Base-by-base conservation (phyloP, 768 basidiomycete species). In the Hypholoma fasciculare region DNA sequence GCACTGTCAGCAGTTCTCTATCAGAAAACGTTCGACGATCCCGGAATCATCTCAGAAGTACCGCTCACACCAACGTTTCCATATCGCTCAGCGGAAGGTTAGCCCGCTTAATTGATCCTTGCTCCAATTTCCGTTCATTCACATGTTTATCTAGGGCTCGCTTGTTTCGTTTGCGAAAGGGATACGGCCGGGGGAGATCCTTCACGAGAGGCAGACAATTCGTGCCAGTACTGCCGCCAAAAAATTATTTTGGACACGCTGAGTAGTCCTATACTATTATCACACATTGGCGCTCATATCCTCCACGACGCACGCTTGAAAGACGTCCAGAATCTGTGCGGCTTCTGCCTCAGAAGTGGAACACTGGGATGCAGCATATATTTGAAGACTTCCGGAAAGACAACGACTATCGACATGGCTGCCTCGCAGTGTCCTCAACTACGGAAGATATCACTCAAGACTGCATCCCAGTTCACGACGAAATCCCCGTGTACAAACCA, bases 401-500 rank as follows among this genome's bases (percentile, higher is more conserved):
- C 23, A 11, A 43, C 27, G 11, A 58, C 27, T 17, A 53, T 61
- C 14, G 54, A 61, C 27, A 36, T 53, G 49, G 8, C n/a, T 3
- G 52, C 56, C 4, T 61, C 60, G 8, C 40, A 36, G 13, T 63
- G 63, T 36, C 57, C 40, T 19, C 49, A 61, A 20, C 43, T 61
- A 3, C 54, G 52, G 20, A 34, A 51, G 20, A 8, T 63, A 23
- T 17, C 39, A 36, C n/a, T 63, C 40, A 61, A 57, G 54, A 37
- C 49, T 6, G 67, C 61, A 5, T 43, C 42, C 12, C 46, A 49
- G 37, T 61, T 51, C 48, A 50, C 53, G 11, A 36, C 11, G 7
- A 16, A 39, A 2, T 58, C 57, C 8, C 68, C 66, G 30, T 67
- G 66, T 50, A 66, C 66, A 4, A 67, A 69, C 49, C 62, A 64